phyloP scores from a whole-genome alignment of 331 rosid genomes.

The Rhamnella rubrinervis region DNA sequence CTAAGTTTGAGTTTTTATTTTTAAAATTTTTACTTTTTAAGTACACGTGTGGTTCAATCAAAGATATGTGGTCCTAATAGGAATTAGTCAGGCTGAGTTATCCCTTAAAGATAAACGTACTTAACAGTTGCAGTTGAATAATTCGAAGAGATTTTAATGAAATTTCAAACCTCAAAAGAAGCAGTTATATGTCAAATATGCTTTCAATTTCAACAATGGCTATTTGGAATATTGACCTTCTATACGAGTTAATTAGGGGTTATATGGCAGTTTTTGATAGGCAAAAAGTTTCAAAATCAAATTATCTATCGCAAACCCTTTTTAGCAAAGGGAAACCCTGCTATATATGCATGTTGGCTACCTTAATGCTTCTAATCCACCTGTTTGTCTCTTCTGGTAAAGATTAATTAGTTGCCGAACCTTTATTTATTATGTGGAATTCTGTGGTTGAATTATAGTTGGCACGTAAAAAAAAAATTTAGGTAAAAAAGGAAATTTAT shows the following conservation, averaged over 20 bases:
- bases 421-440: background rate
- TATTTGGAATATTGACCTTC: conserved; percentile 1
- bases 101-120: background rate
- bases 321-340: conserved; percentile 16
- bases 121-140: background rate
- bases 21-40: too few species aligned
- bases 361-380: conserved; percentile 11
- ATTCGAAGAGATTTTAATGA: background rate
- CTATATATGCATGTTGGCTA: background rate
- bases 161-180: background rate
- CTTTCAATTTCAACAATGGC: conserved; percentile 2
- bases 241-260: background rate
- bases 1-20: too few species aligned
- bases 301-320: conserved; percentile 12
- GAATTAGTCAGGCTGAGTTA: background rate
- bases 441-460: background rate
- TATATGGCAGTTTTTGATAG: conserved; percentile 6
- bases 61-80: too few species aligned
- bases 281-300: conserved; percentile 11
- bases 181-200: background rate
- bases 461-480: background rate
- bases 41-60: too few species aligned
- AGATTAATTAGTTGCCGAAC: background rate
- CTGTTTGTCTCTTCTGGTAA: conserved; percentile 9
- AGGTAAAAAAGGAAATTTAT: background rate